Evolutionary conservation across 2,329 filamentous ascomycete genomes (phyloP), one percentile per base, ranked within the genome.

Genomic region (Penicillium oxalicum): DNA sequence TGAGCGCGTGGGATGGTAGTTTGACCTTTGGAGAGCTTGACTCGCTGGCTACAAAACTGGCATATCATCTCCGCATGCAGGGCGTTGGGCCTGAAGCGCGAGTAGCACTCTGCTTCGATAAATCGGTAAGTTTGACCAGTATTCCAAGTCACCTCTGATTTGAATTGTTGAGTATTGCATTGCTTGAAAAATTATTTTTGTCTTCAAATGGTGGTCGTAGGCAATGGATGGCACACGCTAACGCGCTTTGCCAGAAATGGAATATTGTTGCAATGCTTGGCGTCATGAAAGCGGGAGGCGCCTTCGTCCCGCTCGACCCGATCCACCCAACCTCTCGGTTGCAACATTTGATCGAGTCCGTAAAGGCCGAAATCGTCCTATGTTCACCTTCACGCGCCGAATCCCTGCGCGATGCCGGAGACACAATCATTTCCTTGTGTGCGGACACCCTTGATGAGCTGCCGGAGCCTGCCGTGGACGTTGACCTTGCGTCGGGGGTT

Each of bases 251-350:
- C 47, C 58, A 68, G 68, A 70, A 69, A 66, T 73, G 70, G 70
- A 66, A 70, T 47, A 56, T 67, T 12, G 66, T 73, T 39, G 69
- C 69, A 26, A 64, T 71, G 57, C 57, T 73, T 32, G 68, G 63
- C 44, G 68, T 71, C 13, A 58, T 72, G 61, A 72, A 71, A 49
- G 67, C 68, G n/a, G 70, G 70, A 3, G 70, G 67, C 12, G 68
- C 68, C 5, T 73, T 72, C 43, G 69, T 71, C 28, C 66, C 70
- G 11, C 60, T 70, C 32, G 70, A 72, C 48, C 69, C 70, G 34
- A 59, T 61, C 11, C 69, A 71, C 48, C 70, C 70, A 37, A 61
- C 60, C 18, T 55, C 64, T 29, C 68, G 70, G 4, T 55, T 72
- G 13, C 62, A 67, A 45, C 59, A 58, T 33, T 56, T 72, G 28